These are phyloP conservation scores for Letharia lupina DNA, from an alignment of 495 filamentous ascomycete genomes.

Conservation along the genomic window DNA sequence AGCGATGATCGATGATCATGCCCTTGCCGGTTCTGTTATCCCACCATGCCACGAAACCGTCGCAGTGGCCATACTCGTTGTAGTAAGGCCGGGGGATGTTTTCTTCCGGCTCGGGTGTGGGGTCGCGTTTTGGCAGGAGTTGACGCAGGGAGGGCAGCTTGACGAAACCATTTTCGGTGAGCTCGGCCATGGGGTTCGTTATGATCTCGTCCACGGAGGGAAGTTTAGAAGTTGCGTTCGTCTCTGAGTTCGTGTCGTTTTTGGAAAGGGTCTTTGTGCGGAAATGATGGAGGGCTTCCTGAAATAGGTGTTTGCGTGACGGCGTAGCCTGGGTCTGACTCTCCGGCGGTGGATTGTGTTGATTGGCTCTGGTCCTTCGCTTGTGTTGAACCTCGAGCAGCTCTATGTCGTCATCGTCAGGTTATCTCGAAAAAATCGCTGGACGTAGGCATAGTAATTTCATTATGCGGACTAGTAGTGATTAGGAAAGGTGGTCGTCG, in stretches of 20 bases:
- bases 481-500: neutral
- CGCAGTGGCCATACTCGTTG: neutral
- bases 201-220: neutral
- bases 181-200: neutral
- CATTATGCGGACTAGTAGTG: neutral
- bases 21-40: neutral
- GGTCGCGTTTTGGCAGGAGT: neutral
- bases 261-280: neutral
- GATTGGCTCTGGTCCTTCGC: neutral
- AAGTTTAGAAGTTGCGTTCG: neutral
- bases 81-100: neutral
- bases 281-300: neutral
- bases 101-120: neutral
- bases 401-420: neutral
- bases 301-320: neutral
- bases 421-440: neutral
- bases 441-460: neutral
- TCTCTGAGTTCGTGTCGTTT: neutral
- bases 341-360: neutral
- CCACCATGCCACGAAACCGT: constrained; percentile 6
- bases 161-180: neutral
- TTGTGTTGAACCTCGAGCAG: neutral
- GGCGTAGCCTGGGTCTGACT: neutral
- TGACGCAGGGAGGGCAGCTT: neutral
- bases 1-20: neutral